Evolutionary conservation across 345 rosid species (phyloP), one percentile per base, ranked within the genome.

Genomic region (Abelmoschus esculentus): DNA sequence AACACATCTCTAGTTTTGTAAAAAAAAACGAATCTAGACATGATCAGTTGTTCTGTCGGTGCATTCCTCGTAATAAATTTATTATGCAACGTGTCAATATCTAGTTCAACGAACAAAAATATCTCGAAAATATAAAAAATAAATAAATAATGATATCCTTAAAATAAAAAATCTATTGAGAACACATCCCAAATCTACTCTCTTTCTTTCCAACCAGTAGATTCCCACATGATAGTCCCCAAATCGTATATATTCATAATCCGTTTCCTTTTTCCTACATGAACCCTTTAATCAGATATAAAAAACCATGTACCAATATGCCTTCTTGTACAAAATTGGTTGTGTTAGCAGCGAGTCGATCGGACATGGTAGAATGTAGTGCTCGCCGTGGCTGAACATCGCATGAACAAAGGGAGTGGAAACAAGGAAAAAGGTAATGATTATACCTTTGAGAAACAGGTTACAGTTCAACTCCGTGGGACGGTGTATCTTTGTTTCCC

Each of bases 391-490:
- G 52, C 6, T 34, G 50, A 13, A 47, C 14, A 13, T 47, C 52
- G 15, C 17, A 47, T 5, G n/a, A 49, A 49, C 17, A 49, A 49
- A 49, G 15, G 54, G 54, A 15, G 54, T 49, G 54, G 18, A 1
- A 49, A 5, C 18, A 49, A 4, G 54, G 54, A 49, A 49, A 15
- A 15, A 7, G 54, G 7, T 49, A 4, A 49, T 4, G 14, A 15
- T 49, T 0, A 49, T 49, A 49, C 55, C 36, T 50, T 58, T 38
- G 47, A 62, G 72, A 34, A 61, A 62, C 3, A 12, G 76, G 72
- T 76, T 85, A 86, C 55, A 86, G 77, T 31, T 83, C 90, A 69
- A 6, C 79, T 65, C 70, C 70, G 5, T 18, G 34, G 61, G 80
- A 53, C 14, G 40, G 42, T 32, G 77, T 55, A 55, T 77, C 74